phyloP scores from a whole-genome alignment of 2,329 filamentous ascomycete genomes.

The Sodiomyces alkalinus region DNA sequence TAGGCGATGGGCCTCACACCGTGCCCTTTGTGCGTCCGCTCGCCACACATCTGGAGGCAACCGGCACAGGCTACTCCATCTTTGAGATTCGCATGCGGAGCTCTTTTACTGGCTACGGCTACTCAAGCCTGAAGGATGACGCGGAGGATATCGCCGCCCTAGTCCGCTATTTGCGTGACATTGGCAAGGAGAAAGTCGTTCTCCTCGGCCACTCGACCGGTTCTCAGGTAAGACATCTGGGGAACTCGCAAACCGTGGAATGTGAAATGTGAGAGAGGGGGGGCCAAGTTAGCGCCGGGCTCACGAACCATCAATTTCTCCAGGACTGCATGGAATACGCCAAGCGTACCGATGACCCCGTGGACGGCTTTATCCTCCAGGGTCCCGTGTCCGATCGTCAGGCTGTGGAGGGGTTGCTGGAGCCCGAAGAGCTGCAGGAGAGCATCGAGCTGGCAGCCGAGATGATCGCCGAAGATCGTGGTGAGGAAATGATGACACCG shows the following conservation, averaged over 20 bases:
- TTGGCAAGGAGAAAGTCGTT: slow-evolving; percentile 35
- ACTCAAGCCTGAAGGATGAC: slow-evolving; percentile 32
- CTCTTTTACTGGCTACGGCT: slow-evolving; percentile 37
- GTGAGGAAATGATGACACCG: slow-evolving; percentile 32
- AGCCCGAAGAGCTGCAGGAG: slow-evolving; percentile 24
- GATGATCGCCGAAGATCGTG: slow-evolving; percentile 38
- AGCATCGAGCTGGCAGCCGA: slow-evolving; percentile 32
- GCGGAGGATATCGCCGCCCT: slow-evolving; percentile 36
- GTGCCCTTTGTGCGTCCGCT: slow-evolving; percentile 39
- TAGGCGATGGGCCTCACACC: slow-evolving; percentile 54
- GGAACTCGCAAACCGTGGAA: too few species aligned
- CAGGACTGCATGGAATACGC: slow-evolving; percentile 44
- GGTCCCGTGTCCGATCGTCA: slow-evolving; percentile 69
- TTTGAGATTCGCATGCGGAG: slow-evolving; percentile 42
- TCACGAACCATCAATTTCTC: too few species aligned
- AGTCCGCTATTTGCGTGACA: slow-evolving; percentile 35
- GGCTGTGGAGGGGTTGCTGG: slow-evolving; percentile 31
- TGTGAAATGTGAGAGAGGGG: too few species aligned
- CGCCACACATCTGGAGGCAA: slow-evolving; percentile 24
- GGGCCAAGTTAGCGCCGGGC: too few species aligned
- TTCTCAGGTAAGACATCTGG: slow-evolving; percentile 33
- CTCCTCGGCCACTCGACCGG: slow-evolving; percentile 45
- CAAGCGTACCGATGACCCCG: slow-evolving; percentile 25
- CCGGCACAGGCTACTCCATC: slow-evolving; percentile 30
- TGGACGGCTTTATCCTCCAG: slow-evolving; percentile 69